Base-by-base conservation (phyloP, 805 yeast species). In the Scheffersomyces amazonensis region DNA sequence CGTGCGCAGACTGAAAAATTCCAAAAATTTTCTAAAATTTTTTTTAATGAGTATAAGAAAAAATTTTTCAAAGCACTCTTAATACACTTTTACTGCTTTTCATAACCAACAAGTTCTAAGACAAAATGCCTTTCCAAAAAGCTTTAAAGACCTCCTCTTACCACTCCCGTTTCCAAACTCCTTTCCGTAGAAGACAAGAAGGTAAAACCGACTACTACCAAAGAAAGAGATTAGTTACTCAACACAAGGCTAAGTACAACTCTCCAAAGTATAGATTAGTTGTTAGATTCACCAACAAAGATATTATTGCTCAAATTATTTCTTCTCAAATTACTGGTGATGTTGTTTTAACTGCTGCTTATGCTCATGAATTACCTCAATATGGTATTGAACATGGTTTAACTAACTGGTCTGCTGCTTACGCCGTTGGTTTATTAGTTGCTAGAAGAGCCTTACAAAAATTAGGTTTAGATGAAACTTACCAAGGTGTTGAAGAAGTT, bases 131-230 rank as follows among this genome's bases (percentile, higher is more conserved):
- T 62, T 87, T 87, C 88, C 73, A 72, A 63, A 79, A 77, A 66
- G 62, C 69, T 54, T 62, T 73, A 56, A 88, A 89, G 83, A 75
- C 80, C 69, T 82, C 95, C 66, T 91, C 97, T 58, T 93, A 93
- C 91, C 87, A 81, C 81, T 89, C 97, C 69, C 90, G 99, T 75
- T 93, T 82, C 96, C 99, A 93, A 81, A 93, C 99, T 73, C 97
- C 98, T 56, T 93, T 90, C 96, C 89, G 99, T 77, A 90, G 99
- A 83, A 87, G 99, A 86, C 87, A 95, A 73, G 97, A 93, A 80
- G 99, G 99, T 80, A 93, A 93, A 83, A 93, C 99, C 70, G 99
- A 93, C 75, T 93, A 90, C 95, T 93, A 90, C 83, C 96, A 93
- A 75, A 90, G 99, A 84, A 93, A 93, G 96, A 89, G 98, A 80